These are phyloP conservation scores for Beauveria asiatica DNA, from an alignment of 2,329 filamentous ascomycete species.

Conservation along the genomic window DNA sequence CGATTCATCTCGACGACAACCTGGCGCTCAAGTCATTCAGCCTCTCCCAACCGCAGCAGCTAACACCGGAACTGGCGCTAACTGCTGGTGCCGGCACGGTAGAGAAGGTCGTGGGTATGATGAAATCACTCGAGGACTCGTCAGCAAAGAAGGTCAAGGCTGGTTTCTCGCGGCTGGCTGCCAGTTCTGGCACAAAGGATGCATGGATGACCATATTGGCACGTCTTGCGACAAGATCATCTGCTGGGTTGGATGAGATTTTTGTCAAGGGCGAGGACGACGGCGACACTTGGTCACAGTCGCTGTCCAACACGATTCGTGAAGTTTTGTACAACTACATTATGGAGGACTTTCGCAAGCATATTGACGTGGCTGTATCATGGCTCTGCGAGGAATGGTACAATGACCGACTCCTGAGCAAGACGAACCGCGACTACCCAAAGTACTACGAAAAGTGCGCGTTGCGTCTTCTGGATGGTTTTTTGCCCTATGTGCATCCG, in stretches of 20 bases:
- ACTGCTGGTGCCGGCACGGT: constrained; percentile 68
- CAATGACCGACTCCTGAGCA: constrained; percentile 57
- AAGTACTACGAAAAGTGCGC: constrained; percentile 73
- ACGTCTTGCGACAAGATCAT: constrained; percentile 72
- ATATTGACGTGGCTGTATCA: constrained; percentile 82
- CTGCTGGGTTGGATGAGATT: constrained; percentile 57
- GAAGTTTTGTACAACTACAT: constrained; percentile 78
- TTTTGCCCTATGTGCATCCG: constrained; percentile 83
- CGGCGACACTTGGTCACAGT: constrained; percentile 24
- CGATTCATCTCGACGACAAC: constrained; percentile 24
- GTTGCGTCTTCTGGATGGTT: constrained; percentile 74
- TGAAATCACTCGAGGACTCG: constrained; percentile 63
- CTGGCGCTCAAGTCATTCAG: constrained; percentile 70
- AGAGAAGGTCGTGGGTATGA: constrained; percentile 67
- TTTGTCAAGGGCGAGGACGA: constrained; percentile 48
- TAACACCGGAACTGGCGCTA: constrained; percentile 64
- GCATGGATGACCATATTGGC: constrained; percentile 86
- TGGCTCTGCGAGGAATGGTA: constrained; percentile 99
- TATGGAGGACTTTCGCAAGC: constrained; percentile 81
- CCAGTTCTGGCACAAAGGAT: constrained; percentile 74
- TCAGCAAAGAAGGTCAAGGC: constrained; percentile 52
- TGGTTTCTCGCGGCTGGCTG: constrained; percentile 78
- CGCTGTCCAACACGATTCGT: constrained; percentile 62
- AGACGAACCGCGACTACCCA: constrained; percentile 37
- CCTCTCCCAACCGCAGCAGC: constrained; percentile 64